These are phyloP conservation scores for Senna tora DNA, from an alignment of 306 rosid genomes.

Conservation along the genomic window DNA sequence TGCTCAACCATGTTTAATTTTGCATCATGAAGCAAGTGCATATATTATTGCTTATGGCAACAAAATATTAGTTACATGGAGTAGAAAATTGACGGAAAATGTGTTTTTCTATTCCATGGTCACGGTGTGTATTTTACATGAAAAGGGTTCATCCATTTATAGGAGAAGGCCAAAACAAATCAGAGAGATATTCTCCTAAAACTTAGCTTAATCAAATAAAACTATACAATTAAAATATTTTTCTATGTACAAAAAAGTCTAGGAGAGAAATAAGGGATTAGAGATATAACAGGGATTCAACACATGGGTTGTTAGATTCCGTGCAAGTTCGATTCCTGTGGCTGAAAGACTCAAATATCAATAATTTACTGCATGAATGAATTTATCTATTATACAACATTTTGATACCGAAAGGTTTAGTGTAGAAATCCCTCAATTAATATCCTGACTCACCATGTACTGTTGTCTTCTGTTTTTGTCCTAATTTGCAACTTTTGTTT, in stretches of 20 bases:
- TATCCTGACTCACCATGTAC: background rate
- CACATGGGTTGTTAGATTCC: background rate
- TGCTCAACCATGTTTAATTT: slow-evolving; percentile 11
- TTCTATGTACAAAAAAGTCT: too few relatives aligned
- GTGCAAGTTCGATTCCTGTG: background rate
- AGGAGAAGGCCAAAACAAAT: too few relatives aligned
- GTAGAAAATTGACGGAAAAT: too few relatives aligned
- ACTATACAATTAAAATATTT: too few relatives aligned
- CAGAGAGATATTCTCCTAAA: too few relatives aligned
- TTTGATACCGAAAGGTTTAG: background rate
- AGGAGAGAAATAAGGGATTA: too few relatives aligned
- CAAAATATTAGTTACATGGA: background rate
- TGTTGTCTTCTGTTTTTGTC: background rate
- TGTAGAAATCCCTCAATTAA: background rate
- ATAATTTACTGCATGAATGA: background rate
- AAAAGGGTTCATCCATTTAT: too few relatives aligned
- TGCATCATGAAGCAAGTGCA: background rate
- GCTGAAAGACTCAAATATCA: background rate
- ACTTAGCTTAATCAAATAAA: too few relatives aligned
- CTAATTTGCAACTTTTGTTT: background rate
- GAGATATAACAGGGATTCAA: too few relatives aligned
- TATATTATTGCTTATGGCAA: background rate
- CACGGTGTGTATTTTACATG: too few relatives aligned
- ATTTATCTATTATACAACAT: background rate
- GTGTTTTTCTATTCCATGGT: too few relatives aligned